Conservation (phyloP, 2,329 filamentous ascomycete genomes). For the Aspergillus candidus region DNA sequence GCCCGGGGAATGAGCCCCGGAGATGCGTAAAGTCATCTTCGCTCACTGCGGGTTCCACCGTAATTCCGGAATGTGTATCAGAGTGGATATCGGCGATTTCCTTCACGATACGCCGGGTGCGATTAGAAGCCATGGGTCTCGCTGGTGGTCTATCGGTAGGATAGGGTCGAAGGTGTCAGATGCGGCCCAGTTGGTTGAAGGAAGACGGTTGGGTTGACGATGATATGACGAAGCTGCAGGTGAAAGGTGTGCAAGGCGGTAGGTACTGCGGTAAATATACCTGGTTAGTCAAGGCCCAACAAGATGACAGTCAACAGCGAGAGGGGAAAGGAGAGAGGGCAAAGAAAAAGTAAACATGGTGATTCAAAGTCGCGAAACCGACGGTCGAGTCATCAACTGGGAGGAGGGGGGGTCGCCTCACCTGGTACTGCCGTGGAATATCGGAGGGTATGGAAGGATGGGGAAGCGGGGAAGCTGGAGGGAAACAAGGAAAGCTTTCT, state of each 20-base stretch:
- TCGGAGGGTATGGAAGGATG: no score
- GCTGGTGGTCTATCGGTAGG: background rate
- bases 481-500: no score
- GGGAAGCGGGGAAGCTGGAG: no score
- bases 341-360: background rate
- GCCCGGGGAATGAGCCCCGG: slow-evolving; percentile 74
- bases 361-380: background rate
- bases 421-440: no score
- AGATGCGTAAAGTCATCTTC: slow-evolving; percentile 73
- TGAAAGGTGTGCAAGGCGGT: no score
- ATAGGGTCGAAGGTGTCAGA: background rate
- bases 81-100: slow-evolving; percentile 45
- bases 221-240: no score
- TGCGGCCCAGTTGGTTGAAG: no score
- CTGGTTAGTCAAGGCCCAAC: no score
- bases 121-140: slow-evolving; percentile 49
- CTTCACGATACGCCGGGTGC: slow-evolving; percentile 49
- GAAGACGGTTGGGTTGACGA: no score
- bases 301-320: no score
- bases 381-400: background rate
- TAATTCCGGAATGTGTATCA: slow-evolving; percentile 72
- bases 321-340: background rate
- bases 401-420: no score
- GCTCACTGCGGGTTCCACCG: slow-evolving; percentile 56
- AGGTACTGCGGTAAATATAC: no score